Evolutionary conservation across 2,329 filamentous ascomycete species (phyloP), one percentile per base, ranked within the genome.

Genomic region (Ophiocordyceps camponoti-floridani): DNA sequence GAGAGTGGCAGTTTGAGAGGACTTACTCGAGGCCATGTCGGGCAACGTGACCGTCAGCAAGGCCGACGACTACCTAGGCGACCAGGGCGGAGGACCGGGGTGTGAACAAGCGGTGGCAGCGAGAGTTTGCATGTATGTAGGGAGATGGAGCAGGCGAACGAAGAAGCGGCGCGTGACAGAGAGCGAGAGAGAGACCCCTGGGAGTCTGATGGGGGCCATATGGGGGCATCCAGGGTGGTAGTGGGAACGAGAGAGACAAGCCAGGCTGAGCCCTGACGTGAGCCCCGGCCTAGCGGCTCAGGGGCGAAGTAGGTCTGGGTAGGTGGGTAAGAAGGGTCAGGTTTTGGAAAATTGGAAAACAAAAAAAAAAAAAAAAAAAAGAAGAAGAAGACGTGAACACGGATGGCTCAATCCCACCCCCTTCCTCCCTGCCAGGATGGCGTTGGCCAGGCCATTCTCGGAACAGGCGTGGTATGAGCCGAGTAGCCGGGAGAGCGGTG

Each of bases 11-110:
- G 59, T 58, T 55, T 61, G 57, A 53, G 60, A 57, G 49, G 61
- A 67, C 63, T 67, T 68, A 63, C 62, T 62, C 54, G 65, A 65
- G 57, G 64, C 60, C 64, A 67, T 68, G 52, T 53, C 62, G 60
- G 59, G 59, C 55, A 57, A 56, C 47, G 55, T 54, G 52, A 56
- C 51, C 47, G 50, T 54, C 55, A 46, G 51, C 49, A 37, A 7
- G 13, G 14, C 10, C 14, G 14, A 14, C 33, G 12, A n/a, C 33
- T 6, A 37, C 13, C 33, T 37, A 8, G 33, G 41, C 26, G 9
- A 10, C 41, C 4, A 10, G 23, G 41, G 26, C 4, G 23, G 26
- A 7, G 14, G 26, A 16, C 2, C 12, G 41, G n/a, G 19, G 41
- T 10, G 7, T 14, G 18, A 37, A 19, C 19, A 37, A n/a, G 42